Evolutionary conservation across 2,329 filamentous ascomycete species (phyloP).

Genomic region (Penicillium capsulatum): DNA sequence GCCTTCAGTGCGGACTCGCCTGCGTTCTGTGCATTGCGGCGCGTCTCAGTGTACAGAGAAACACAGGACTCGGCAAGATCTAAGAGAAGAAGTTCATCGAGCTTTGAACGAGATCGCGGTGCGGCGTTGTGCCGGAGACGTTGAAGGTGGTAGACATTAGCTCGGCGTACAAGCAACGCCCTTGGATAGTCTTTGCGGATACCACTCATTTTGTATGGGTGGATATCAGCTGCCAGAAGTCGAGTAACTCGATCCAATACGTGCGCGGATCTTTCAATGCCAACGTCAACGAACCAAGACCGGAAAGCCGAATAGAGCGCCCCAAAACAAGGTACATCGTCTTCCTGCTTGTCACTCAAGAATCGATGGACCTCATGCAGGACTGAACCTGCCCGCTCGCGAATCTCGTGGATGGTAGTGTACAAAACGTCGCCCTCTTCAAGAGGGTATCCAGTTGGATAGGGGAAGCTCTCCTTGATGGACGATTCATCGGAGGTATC

Average conservation of each 20-base stretch:
- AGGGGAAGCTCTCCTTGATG: constrained; percentile 79
- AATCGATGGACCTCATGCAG: constrained; percentile 83
- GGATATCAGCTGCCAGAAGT: constrained; percentile 79
- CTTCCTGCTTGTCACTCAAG: constrained; percentile 77
- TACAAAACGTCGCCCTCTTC: constrained; percentile 63
- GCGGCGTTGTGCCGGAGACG: constrained; percentile 91
- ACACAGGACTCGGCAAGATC: constrained; percentile 87
- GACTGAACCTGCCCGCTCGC: constrained; percentile 73
- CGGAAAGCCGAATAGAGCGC: constrained; percentile 86
- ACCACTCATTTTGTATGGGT: constrained; percentile 91
- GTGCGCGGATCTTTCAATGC: constrained; percentile 91
- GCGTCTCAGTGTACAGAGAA: constrained; percentile 89
- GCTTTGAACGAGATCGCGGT: constrained; percentile 78
- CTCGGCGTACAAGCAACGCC: constrained; percentile 84
- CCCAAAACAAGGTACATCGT: constrained; percentile 94
- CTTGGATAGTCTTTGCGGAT: constrained; percentile 88
- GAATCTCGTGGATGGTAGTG: constrained; percentile 70
- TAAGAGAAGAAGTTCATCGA: constrained; percentile 78
- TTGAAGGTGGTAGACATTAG: constrained; percentile 90
- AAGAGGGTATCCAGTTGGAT: constrained; percentile 81
- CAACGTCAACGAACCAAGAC: constrained; percentile 96
- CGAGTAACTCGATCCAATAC: constrained; percentile 82
- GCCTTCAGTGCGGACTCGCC: constrained; percentile 91
- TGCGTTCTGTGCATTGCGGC: constrained; percentile 86
- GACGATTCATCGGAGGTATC: constrained; percentile 56